phyloP scores from a whole-genome alignment of 306 rosid species.

The Bauhinia variegata region DNA sequence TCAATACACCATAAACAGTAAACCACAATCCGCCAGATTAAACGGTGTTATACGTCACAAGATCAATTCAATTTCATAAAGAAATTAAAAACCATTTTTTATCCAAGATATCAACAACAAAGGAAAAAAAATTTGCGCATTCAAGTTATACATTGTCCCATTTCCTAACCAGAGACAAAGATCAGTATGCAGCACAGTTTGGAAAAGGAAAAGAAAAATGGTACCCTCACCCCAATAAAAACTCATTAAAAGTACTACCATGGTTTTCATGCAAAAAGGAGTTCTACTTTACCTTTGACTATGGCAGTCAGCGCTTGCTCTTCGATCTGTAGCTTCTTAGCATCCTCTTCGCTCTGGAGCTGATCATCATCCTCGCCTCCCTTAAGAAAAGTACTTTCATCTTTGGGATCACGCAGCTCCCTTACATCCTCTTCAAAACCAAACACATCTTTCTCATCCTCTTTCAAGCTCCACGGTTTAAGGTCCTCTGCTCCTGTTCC shows the following conservation, averaged over 20 bases:
- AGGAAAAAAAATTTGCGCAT: conserved; percentile 1
- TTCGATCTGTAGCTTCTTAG: conserved; percentile 56
- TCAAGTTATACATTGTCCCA: conserved; percentile 4
- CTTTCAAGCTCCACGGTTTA: conserved; percentile 66
- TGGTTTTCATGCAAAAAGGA: background rate
- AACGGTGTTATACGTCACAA: background rate
- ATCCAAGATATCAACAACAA: background rate
- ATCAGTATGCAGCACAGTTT: too few species aligned
- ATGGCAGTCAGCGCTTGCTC: conserved; percentile 65
- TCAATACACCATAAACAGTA: background rate
- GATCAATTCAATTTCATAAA: conserved; percentile 25
- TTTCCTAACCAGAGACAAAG: background rate
- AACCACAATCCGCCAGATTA: background rate
- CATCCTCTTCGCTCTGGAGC: conserved; percentile 63
- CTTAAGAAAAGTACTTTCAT: conserved; percentile 15
- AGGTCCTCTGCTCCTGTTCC: conserved; percentile 33
- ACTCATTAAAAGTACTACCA: background rate
- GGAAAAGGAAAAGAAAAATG: too few species aligned
- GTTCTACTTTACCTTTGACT: conserved; percentile 56
- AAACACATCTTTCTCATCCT: conserved; percentile 54
- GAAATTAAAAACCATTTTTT: conserved; percentile 13
- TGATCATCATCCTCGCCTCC: conserved; percentile 39
- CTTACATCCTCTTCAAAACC: conserved; percentile 37
- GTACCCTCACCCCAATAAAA: too few species aligned
- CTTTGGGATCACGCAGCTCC: conserved; percentile 25